Evolutionary conservation across 2,329 filamentous ascomycete genomes (phyloP), one percentile per base, ranked within the genome.

Genomic region (Pestalotiopsis sp.): DNA sequence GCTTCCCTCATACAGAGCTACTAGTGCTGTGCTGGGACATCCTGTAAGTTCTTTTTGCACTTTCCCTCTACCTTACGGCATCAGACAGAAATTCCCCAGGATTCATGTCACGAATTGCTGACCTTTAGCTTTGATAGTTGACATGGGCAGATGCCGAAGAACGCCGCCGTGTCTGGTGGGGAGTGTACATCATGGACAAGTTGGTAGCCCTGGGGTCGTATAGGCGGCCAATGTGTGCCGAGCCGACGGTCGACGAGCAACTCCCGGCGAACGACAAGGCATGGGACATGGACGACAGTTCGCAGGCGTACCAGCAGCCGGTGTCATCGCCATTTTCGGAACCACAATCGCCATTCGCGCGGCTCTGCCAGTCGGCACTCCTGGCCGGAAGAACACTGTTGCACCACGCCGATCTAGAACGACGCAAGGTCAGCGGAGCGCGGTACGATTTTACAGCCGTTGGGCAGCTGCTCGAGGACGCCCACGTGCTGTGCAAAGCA

Each of bases 81-180:
- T 13, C 9, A 9, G 11, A 41, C 49, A 17, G 23, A 63, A 13
- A 27, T 12, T n/a, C 5, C 7, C 6, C 31, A 36, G 6, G 45
- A 52, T n/a, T n/a, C 17, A 52, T 6, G 45, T 6, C 20, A n/a
- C 14, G 20, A 7, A 36, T 60, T 60, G 25, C 57, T 60, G n/a
- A 60, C 25, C 31, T 17, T 38, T 36, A 4, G 17, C 31, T 9
- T 27, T 11, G 14, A 25, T 65, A 83, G 79, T 76, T 71, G 45
- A 83, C 83, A 0, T 85, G 83, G 85, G 81, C 80, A 2, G 83
- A 86, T 65, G 73, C 78, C 58, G 85, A 87, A 74, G 83, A 86
- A 70, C 75, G 83, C 27, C 75, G 79, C 27, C 73, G 84, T 59
- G 80, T 82, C 0, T 86, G 83, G 84, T 87, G 85, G 84, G 82